A percentile compares a stretch with the other conserved stretches of the same genome.
These are phyloP conservation scores for Iris macrosiphon DNA, from an alignment of 106 monocot genomes.

Conservation along the genomic window DNA sequence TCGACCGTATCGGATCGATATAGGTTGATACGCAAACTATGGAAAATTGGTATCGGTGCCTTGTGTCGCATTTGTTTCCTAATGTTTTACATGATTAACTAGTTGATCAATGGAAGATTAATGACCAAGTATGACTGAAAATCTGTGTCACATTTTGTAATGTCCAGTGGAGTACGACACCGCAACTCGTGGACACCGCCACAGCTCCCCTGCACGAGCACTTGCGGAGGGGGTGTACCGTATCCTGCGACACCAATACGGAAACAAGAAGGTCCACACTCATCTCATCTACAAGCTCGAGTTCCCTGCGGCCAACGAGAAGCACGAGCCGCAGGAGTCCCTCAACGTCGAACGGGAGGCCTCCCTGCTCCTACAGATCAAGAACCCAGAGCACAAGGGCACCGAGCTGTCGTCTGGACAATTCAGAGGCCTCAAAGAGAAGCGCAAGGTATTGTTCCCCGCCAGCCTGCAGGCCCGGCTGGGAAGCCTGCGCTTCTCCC, in stretches of 20 bases:
- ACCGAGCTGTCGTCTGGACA: constrained; percentile 2
- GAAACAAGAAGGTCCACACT: constrained; percentile 28
- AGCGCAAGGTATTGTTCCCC: constrained; percentile 61
- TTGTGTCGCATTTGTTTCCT: no score
- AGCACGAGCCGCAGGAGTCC: constrained; percentile 42
- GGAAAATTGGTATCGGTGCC: no score
- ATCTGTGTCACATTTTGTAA: background rate
- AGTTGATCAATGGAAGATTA: no score
- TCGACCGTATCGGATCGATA: no score
- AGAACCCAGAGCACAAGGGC: constrained; percentile 50
- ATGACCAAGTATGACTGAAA: background rate
- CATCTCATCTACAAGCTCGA: constrained; percentile 84
- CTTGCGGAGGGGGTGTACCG: constrained; percentile 71
- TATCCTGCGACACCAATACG: constrained; percentile 48
- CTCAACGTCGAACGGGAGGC: constrained; percentile 67
- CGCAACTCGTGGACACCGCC: constrained; percentile 49
- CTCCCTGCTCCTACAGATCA: constrained; percentile 73
- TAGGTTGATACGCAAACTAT: no score
- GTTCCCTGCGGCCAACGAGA: constrained; percentile 16
- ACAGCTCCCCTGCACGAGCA: constrained; percentile 40
- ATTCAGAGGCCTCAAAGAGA: constrained; percentile 48
- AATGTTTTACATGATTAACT: no score
- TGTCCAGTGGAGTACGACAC: constrained; percentile 66
- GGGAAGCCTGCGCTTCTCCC: constrained; percentile 23
- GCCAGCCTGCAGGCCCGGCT: constrained; percentile 50